Evolutionary conservation across 2,329 filamentous ascomycete genomes (phyloP), one percentile per base, ranked within the genome.

Genomic region (Leptodontidium sp.): DNA sequence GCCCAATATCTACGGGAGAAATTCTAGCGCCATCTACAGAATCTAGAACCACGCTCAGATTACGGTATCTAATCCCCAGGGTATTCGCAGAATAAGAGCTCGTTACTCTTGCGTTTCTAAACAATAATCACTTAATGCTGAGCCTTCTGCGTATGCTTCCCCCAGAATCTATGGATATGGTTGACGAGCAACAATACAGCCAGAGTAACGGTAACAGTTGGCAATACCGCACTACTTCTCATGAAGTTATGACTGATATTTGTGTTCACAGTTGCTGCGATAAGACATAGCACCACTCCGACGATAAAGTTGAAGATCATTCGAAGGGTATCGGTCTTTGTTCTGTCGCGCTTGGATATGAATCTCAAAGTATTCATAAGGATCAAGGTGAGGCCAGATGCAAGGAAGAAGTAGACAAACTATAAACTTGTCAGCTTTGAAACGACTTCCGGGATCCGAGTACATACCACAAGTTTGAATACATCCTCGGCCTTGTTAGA

Each of bases 381-480:
- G 9, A 75, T 68, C 2, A 76, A 64, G 0, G 73, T 73, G 1
- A 72, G 4, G 11, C 73, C 74, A 1, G 72, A 61, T 7, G 73
- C 66, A 47, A 74, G 24, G 64, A 74, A 75, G 69, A 75, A 76
- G 38, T 76, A 76, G 1, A 68, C 59, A 32, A 72, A 75, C 73
- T 75, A 29, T 12, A 45, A 43, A 47, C 15, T 7, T 14, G 21
- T 50, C 40, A 50, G 59, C 59, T 26, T 14, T 9, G 14, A 35
- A 17, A 57, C 12, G 12, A 26, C 17, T 29, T 47, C 2, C 32
- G 7, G 24, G 11, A 59, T 21, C 29, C 26, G 29, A 38, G 7
- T 11, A 47, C 72, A 12, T 70, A 74, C 73, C 17, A 74, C 63
- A 24, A 74, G 66, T 14, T 40, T 62, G n/a, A 73, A 70, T 35